These are phyloP conservation scores for Botrytis tulipae DNA, from an alignment of 2,329 filamentous ascomycete genomes.

Conservation along the genomic window DNA sequence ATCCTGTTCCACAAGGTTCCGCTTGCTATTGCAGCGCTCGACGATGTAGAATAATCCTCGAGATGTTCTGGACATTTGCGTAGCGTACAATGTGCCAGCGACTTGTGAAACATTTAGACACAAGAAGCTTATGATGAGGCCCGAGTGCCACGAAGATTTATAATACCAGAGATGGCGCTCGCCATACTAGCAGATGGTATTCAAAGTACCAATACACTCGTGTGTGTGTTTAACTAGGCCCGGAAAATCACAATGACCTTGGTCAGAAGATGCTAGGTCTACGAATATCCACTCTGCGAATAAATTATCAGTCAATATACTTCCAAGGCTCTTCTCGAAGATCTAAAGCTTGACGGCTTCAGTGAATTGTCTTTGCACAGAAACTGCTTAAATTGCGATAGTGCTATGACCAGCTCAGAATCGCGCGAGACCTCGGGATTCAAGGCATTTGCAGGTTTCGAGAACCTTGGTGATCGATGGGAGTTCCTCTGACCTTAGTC, in stretches of 20 bases:
- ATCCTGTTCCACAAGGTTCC: not conserved
- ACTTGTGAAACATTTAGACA: not conserved
- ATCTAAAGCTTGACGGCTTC: too few species aligned
- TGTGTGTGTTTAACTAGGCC: not conserved
- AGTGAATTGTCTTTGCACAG: too few species aligned
- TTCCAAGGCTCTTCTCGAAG: too few species aligned
- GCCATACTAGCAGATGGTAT: not conserved
- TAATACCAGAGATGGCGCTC: not conserved
- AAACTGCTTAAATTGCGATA: too few species aligned
- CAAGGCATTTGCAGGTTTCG: too few species aligned
- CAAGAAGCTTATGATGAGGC: not conserved
- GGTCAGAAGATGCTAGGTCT: not conserved
- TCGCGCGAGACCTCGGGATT: too few species aligned
- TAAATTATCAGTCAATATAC: too few species aligned
- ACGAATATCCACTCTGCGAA: not conserved
- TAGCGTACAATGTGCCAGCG: not conserved
- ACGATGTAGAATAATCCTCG: not conserved
- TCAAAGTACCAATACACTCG: not conserved
- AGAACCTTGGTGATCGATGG: too few species aligned
- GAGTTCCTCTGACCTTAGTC: too few species aligned
- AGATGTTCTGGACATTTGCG: not conserved
- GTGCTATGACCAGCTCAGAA: too few species aligned
- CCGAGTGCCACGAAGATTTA: not conserved
- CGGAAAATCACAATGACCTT: not conserved
- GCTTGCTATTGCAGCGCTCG: not conserved